These are phyloP conservation scores for Setomelanomma holmii DNA, from an alignment of 2,329 filamentous ascomycete genomes.

Conservation along the genomic window DNA sequence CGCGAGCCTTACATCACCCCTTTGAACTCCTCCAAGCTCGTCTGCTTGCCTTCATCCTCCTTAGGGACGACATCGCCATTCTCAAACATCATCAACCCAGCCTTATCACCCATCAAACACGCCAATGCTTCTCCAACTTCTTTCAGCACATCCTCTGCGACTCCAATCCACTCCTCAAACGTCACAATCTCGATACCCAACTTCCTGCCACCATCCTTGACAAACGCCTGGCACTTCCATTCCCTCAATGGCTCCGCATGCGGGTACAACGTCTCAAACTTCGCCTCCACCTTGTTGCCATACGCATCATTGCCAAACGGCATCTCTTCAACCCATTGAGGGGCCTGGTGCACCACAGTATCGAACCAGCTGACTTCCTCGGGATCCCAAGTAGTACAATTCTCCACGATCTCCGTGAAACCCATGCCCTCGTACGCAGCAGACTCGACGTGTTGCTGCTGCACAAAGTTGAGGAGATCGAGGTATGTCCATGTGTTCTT, in stretches of 20 bases:
- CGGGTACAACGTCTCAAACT: conserved; percentile 66
- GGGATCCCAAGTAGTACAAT: conserved; percentile 43
- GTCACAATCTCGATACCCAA: conserved; percentile 67
- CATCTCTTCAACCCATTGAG: conserved; percentile 65
- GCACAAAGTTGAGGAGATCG: conserved; percentile 45
- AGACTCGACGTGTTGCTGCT: conserved; percentile 43
- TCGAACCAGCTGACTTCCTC: conserved; percentile 44
- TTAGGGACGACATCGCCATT: background rate
- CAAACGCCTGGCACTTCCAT: conserved; percentile 69
- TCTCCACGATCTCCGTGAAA: conserved; percentile 42
- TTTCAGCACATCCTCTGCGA: conserved; percentile 60
- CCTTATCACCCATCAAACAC: conserved; percentile 27
- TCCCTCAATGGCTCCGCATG: conserved; percentile 46
- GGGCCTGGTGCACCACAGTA: conserved; percentile 50
- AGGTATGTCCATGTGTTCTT: conserved; percentile 53
- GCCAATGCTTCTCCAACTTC: conserved; percentile 45
- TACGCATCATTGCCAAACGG: conserved; percentile 44
- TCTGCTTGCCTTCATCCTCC: background rate
- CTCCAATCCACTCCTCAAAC: conserved; percentile 61
- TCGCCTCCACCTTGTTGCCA: conserved; percentile 39
- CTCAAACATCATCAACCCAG: conserved; percentile 28
- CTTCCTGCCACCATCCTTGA: conserved; percentile 56
- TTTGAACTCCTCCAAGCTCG: conserved; percentile 26
- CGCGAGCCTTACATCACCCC: conserved; percentile 31
- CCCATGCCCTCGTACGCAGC: conserved; percentile 47